These are phyloP conservation scores for Candida insectalens DNA, from an alignment of 805 yeast genomes.

Conservation along the genomic window DNA sequence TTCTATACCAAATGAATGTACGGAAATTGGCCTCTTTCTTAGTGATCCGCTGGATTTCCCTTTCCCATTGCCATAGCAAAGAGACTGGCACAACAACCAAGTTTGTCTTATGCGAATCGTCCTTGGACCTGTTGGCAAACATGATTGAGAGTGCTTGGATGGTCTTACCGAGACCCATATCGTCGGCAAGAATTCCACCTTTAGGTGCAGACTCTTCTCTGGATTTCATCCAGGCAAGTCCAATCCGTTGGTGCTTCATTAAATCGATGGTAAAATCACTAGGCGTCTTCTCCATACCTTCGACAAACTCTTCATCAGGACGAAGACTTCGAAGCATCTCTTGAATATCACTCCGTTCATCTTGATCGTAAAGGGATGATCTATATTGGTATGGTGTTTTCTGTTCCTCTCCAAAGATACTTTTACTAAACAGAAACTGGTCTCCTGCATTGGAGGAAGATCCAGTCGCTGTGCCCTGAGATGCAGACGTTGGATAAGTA, in stretches of 20 bases:
- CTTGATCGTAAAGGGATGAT: too few relatives aligned
- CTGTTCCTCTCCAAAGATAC: too few relatives aligned
- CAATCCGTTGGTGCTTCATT: constrained; percentile 66
- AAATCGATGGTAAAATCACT: constrained; percentile 38
- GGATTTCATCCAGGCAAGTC: constrained; percentile 69
- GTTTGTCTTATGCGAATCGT: constrained; percentile 37
- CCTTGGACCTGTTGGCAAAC: constrained; percentile 30
- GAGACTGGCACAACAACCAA: constrained; percentile 90
- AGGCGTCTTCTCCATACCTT: constrained; percentile 57
- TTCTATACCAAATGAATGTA: constrained; percentile 53
- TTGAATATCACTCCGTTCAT: too few relatives aligned
- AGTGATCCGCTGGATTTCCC: constrained; percentile 60
- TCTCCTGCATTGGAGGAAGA: too few relatives aligned
- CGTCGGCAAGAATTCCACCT: constrained; percentile 74
- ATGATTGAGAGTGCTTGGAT: constrained; percentile 58
- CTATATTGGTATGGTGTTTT: too few relatives aligned
- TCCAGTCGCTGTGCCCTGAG: too few relatives aligned
- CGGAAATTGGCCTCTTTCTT: constrained; percentile 32
- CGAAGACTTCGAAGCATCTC: too few relatives aligned
- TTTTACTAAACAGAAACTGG: too few relatives aligned
- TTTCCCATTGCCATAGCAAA: constrained; percentile 75
- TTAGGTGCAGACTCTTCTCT: constrained; percentile 51
- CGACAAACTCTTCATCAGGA: constrained; percentile 38
- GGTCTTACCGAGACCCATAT: constrained; percentile 79
- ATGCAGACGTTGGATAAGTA: too few relatives aligned